These are phyloP conservation scores for Pestalotiopsis sp. DNA, from an alignment of 2,329 filamentous ascomycete species.

Conservation along the genomic window DNA sequence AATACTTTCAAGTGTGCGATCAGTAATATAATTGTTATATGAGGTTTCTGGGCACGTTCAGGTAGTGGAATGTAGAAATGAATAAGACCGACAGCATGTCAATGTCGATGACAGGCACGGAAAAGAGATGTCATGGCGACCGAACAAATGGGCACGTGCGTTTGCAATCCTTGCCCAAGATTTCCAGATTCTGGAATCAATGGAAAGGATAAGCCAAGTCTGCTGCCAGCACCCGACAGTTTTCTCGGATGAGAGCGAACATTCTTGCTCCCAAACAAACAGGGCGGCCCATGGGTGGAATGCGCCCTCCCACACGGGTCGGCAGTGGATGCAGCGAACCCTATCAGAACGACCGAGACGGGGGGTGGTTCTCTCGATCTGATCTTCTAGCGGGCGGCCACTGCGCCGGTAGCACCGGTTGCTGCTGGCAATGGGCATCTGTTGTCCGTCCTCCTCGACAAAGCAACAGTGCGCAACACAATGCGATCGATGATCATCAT, in stretches of 20 bases:
- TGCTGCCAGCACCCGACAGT: background rate
- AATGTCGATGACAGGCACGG: background rate
- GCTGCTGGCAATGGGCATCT: background rate
- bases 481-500: background rate
- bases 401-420: background rate
- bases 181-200: background rate
- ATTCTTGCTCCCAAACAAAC: background rate
- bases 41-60: no score
- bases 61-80: background rate
- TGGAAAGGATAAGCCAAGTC: background rate
- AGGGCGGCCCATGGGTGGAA: background rate
- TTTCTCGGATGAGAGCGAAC: background rate
- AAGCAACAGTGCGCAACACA: background rate
- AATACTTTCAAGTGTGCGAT: background rate
- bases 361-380: background rate
- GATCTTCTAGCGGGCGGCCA: background rate
- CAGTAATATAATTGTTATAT: no score
- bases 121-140: background rate
- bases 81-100: background rate
- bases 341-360: conserved; percentile 12
- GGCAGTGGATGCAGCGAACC: conserved; percentile 12
- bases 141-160: background rate
- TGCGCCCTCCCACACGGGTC: conserved; percentile 5
- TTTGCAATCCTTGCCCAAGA: background rate
- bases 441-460: background rate